These are phyloP conservation scores for Candida krabiensis DNA, from an alignment of 805 yeast species.

Conservation along the genomic window DNA sequence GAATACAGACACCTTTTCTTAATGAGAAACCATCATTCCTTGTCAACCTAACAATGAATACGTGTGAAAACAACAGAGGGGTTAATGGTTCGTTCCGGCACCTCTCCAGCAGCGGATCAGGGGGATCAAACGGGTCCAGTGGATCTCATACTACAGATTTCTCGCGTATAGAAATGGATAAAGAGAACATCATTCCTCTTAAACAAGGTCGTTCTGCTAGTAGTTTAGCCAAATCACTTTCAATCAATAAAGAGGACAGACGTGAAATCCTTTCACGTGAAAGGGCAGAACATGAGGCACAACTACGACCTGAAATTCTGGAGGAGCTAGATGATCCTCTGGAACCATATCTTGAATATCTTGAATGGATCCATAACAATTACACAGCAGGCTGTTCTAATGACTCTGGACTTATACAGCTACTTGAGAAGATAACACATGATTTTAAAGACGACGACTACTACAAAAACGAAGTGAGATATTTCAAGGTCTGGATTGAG, in stretches of 20 bases:
- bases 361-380: conserved; percentile 66
- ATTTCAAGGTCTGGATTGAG: conserved; percentile 76
- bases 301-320: conserved; percentile 38
- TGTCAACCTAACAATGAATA: conserved; percentile 1
- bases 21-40: too few relatives aligned
- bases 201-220: conserved; percentile 68
- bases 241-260: conserved; percentile 21
- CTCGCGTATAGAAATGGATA: conserved; percentile 52
- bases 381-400: conserved; percentile 61
- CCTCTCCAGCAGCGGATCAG: conserved; percentile 5
- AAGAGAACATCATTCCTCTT: conserved; percentile 74
- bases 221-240: conserved; percentile 48
- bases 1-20: too few relatives aligned
- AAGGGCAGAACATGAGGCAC: conserved; percentile 48
- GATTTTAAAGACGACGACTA: conserved; percentile 61
- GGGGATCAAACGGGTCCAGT: conserved; percentile 7
- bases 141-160: conserved; percentile 24
- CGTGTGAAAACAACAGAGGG: neutral
- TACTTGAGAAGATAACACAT: conserved; percentile 72
- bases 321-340: conserved; percentile 83
- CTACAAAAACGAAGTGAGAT: conserved; percentile 82
- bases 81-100: neutral
- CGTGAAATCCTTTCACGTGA: conserved; percentile 26
- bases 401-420: conserved; percentile 62
- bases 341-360: conserved; percentile 70